Evolutionary conservation across 139 green algal genomes (phyloP).

Genomic region (Auxenochlorella protothecoides): DNA sequence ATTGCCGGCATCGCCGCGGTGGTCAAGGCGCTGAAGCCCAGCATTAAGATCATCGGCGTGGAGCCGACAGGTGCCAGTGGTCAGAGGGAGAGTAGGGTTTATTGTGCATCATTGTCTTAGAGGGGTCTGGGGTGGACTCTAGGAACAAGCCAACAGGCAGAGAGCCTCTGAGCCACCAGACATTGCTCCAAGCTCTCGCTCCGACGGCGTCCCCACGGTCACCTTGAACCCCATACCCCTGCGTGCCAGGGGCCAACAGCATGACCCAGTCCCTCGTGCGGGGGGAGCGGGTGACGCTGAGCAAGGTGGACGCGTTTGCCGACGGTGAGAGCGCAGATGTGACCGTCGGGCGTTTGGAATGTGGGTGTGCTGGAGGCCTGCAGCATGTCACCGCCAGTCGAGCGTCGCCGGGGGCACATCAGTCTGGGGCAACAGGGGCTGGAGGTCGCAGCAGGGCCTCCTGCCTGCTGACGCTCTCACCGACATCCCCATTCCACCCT

Average conservation of each 20-base stretch:
- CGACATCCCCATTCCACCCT: background rate
- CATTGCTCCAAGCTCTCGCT: no score
- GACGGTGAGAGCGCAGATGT: constrained; percentile 32
- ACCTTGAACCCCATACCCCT: no score
- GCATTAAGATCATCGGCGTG: constrained; percentile 82
- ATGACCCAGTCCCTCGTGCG: constrained; percentile 75
- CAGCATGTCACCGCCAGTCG: no score
- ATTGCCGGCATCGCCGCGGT: constrained; percentile 85
- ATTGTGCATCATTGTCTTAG: background rate
- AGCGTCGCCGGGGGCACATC: no score
- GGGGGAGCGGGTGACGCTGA: constrained; percentile 62
- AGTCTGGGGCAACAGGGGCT: no score
- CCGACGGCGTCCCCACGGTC: no score
- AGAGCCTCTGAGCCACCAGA: no score
- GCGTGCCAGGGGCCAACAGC: constrained; percentile 68
- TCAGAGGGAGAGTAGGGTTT: background rate
- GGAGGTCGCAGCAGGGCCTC: no score
- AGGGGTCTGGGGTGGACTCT: background rate
- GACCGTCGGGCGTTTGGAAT: constrained; percentile 63
- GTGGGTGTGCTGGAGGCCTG: constrained; percentile 20
- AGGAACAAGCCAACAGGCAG: no score
- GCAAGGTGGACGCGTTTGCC: constrained; percentile 83
- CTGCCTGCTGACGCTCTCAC: background rate
- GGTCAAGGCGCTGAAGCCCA: constrained; percentile 73
- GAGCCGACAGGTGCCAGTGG: constrained; percentile 57